phyloP scores from a whole-genome alignment of 2,329 filamentous ascomycete species.

The Cercospora sp. region DNA sequence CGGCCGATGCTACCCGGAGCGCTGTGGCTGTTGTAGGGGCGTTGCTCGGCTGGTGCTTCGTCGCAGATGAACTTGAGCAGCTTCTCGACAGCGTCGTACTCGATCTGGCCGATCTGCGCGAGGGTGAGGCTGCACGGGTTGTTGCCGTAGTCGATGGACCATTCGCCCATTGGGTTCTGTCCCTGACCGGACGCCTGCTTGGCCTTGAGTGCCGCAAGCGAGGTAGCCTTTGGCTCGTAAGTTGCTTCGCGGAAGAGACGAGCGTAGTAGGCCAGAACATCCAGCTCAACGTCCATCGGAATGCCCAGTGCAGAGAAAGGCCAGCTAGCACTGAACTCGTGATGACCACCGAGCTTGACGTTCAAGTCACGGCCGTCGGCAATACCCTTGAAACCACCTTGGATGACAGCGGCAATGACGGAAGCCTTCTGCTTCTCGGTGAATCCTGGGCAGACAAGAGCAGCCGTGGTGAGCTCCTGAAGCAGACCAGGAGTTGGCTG shows the following conservation, averaged over 20 bases:
- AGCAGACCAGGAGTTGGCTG: slow-evolving; percentile 32
- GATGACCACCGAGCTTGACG: slow-evolving; percentile 31
- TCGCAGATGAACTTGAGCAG: slow-evolving; percentile 25
- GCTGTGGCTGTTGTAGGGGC: background rate
- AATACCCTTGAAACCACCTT: slow-evolving; percentile 27
- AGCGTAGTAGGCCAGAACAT: slow-evolving; percentile 35
- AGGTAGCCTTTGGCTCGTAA: slow-evolving; percentile 2
- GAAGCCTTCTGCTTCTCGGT: slow-evolving; percentile 37
- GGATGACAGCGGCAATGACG: slow-evolving; percentile 23
- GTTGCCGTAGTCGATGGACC: slow-evolving; percentile 32
- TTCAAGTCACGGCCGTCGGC: slow-evolving; percentile 26
- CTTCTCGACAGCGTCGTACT: slow-evolving; percentile 31
- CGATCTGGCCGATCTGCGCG: slow-evolving; percentile 29
- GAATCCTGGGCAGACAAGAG: slow-evolving; percentile 37
- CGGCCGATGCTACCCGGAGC: slow-evolving; percentile 8
- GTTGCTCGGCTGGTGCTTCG: background rate
- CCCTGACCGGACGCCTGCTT: slow-evolving; percentile 19
- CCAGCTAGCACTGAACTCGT: slow-evolving; percentile 29
- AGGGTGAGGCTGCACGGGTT: slow-evolving; percentile 25
- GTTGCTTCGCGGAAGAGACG: slow-evolving; percentile 31
- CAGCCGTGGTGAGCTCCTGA: slow-evolving; percentile 37
- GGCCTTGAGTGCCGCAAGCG: slow-evolving; percentile 24
- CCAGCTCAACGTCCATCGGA: slow-evolving; percentile 24
- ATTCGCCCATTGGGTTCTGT: slow-evolving; percentile 32
- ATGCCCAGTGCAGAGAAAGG: slow-evolving; percentile 35